Evolutionary conservation across 768 basidiomycete species (phyloP).

Genomic region (Xerocomellus intermedius): DNA sequence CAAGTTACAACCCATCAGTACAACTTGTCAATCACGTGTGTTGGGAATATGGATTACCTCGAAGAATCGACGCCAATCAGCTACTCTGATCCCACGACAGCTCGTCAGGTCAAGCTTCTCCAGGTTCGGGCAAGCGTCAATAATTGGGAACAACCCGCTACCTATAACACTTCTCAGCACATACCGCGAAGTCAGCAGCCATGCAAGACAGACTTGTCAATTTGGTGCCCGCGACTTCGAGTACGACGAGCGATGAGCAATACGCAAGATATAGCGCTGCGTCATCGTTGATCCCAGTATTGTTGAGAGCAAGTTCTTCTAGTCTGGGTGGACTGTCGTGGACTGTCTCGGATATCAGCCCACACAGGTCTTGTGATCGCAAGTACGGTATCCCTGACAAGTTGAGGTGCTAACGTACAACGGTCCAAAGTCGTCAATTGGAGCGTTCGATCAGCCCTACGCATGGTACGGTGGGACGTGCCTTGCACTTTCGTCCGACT

Average conservation of each 20-base stretch:
- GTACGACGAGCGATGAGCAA: slow-evolving; percentile 46
- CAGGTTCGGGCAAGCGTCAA: slow-evolving; percentile 56
- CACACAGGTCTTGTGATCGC: slow-evolving; percentile 49
- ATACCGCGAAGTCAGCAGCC: not conserved
- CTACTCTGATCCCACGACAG: slow-evolving; percentile 59
- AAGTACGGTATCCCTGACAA: slow-evolving; percentile 52
- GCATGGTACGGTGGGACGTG: slow-evolving; percentile 18
- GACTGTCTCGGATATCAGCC: slow-evolving; percentile 36
- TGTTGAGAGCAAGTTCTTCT: slow-evolving; percentile 52
- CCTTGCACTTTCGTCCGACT: slow-evolving; percentile 62
- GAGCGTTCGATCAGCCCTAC: not conserved
- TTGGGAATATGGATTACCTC: slow-evolving; percentile 37
- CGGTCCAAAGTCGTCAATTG: not conserved
- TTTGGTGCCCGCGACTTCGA: slow-evolving; percentile 58
- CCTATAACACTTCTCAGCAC: slow-evolving; percentile 34
- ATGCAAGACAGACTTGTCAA: slow-evolving; percentile 47
- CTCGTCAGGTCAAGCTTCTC: slow-evolving; percentile 61
- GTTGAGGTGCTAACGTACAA: slow-evolving; percentile 50
- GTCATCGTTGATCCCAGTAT: slow-evolving; percentile 60
- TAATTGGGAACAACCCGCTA: slow-evolving; percentile 51
- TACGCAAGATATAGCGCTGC: slow-evolving; percentile 50
- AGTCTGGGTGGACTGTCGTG: slow-evolving; percentile 36
- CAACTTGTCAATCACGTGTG: slow-evolving; percentile 7
- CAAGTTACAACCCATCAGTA: not conserved
- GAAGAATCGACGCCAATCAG: slow-evolving; percentile 64